Base-by-base conservation (phyloP, 441 rosid genomes). In the Pelargonium citronellum region DNA sequence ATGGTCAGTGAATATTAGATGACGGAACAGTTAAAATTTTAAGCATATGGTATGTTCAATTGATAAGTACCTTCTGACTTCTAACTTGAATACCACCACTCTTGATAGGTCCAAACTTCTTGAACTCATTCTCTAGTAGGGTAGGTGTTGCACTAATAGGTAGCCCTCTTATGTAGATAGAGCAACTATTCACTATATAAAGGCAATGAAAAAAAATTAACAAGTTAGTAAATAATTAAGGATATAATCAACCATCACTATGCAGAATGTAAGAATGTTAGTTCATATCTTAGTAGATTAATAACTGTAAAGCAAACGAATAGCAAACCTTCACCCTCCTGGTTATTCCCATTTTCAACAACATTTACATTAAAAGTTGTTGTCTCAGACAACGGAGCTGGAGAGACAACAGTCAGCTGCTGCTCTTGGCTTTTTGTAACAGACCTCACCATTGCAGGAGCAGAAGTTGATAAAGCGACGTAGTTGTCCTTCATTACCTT, bases 61-160 rank as follows among this genome's bases (percentile, higher is more conserved):
- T 37, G 64, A 10, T 19, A 11, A 37, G 16, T 77, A 91, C 98
- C 89, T 76, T 81, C 66, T 88, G 91, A 69, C 58, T 66, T 76
- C 84, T 79, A 65, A 94, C 87, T 89, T 94, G 97, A 83, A 94
- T 80, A 51, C 98, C 98, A 63, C 78, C 86, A 81, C 70, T 51
- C 79, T 78, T 83, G 30, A 94, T 88, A 39, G 83, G 73, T 66
- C 98, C 98, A 81, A 91, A 94, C 78, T 82, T 85, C 83, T 78
- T 94, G 73, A 91, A 94, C 73, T 85, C 96, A 51, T 79, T 74
- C 83, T 89, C 96, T 74, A 94, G 78, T 75, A 86, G 79, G 46
- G 73, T 68, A 83, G 75, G 74, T 16, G 86, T 84, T 7, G 91
- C 89, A 78, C 77, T 87, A 67, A 71, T 20, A 43, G 97, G 97